Percentiles rank a stretch among this genome's conserved stretches.
Conservation (phyloP, 306 rosid genomes). For the Cucurbita pepo region DNA sequence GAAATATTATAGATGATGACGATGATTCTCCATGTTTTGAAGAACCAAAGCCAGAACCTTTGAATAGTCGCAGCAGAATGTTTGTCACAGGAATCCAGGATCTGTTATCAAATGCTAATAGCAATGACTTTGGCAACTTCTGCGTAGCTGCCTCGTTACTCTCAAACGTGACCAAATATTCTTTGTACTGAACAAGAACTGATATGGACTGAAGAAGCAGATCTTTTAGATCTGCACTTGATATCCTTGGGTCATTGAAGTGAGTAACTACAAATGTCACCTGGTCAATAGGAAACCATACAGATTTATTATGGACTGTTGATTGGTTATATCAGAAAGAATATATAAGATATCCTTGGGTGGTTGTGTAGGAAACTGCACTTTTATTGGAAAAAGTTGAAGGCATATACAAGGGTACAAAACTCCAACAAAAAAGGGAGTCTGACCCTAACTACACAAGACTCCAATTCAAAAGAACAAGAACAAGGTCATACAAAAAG, state of each 20-base stretch:
- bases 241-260: slow-evolving; percentile 88
- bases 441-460: too few relatives aligned
- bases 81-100: slow-evolving; percentile 91
- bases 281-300: slow-evolving; percentile 24
- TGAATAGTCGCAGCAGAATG: slow-evolving; percentile 78
- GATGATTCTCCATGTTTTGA: slow-evolving; percentile 89
- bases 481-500: too few relatives aligned
- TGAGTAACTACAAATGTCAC: slow-evolving; percentile 87
- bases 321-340: background rate
- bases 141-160: slow-evolving; percentile 69
- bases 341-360: background rate
- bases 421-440: too few relatives aligned
- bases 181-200: slow-evolving; percentile 83
- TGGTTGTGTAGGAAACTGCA: too few relatives aligned
- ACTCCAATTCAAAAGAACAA: too few relatives aligned
- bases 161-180: slow-evolving; percentile 71
- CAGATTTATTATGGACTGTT: background rate
- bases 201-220: slow-evolving; percentile 95
- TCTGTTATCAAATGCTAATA: slow-evolving; percentile 85
- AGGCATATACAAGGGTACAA: too few relatives aligned
- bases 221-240: slow-evolving; percentile 88
- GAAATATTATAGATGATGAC: slow-evolving; percentile 64
- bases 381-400: too few relatives aligned
- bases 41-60: slow-evolving; percentile 83
- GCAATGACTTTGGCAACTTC: slow-evolving; percentile 74